phyloP scores from a whole-genome alignment of 306 rosid genomes.

The Corylus americana region DNA sequence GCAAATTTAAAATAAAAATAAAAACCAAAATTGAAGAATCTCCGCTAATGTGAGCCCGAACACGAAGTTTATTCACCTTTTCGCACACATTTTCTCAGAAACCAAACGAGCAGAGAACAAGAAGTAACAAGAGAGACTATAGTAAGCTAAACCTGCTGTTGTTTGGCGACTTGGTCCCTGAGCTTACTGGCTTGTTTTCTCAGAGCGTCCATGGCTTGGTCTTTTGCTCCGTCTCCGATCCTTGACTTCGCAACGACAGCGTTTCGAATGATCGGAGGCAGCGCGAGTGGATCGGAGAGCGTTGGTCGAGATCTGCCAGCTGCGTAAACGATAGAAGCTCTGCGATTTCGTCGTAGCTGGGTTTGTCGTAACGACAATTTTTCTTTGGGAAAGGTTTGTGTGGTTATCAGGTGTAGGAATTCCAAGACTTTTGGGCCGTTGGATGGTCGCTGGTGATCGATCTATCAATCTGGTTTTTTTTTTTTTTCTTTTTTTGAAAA shows the following conservation, averaged over 20 bases:
- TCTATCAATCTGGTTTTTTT: too few species aligned
- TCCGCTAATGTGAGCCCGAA: too few species aligned
- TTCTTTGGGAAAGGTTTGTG: not conserved
- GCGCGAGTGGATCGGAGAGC: not conserved
- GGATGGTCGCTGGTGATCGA: not conserved
- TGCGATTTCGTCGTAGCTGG: not conserved
- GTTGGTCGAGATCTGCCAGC: not conserved
- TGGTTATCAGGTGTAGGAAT: not conserved
- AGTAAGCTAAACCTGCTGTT: slow-evolving; percentile 58
- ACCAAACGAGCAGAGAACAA: not conserved
- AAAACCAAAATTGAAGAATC: too few species aligned
- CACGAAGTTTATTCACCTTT: too few species aligned
- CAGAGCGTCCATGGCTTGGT: slow-evolving; percentile 69
- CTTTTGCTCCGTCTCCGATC: too few species aligned
- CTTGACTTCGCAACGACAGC: too few species aligned
- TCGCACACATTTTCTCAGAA: slow-evolving; percentile 13
- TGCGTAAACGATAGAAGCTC: too few species aligned
- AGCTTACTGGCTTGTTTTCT: slow-evolving; percentile 88
- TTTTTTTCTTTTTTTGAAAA: too few species aligned
- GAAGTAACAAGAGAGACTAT: too few species aligned
- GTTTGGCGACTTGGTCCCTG: slow-evolving; percentile 91
- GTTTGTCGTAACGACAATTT: not conserved
- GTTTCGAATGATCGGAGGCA: not conserved
- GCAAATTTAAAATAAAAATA: too few species aligned
- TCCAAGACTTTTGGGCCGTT: not conserved